Conservation (phyloP, 768 basidiomycete genomes). For the Trametes villosa region DNA sequence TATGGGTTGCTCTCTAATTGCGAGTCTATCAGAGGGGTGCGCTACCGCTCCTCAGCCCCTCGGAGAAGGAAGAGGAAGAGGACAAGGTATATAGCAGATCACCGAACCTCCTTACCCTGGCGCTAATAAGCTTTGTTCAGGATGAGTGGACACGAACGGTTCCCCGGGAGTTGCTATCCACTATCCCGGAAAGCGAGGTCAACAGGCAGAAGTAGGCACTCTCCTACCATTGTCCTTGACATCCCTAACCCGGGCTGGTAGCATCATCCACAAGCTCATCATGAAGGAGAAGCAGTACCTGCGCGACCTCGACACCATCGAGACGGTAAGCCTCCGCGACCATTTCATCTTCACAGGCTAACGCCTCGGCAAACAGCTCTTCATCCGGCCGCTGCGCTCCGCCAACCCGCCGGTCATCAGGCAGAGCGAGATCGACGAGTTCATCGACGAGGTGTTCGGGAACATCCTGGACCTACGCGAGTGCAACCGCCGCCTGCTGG, state of each 20-base stretch:
- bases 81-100: conserved; percentile 25
- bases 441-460: conserved; percentile 89
- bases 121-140: conserved; percentile 17
- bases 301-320: conserved; percentile 83
- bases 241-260: conserved; percentile 26
- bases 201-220: conserved; percentile 69
- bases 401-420: conserved; percentile 61
- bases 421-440: conserved; percentile 66
- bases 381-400: conserved; percentile 57
- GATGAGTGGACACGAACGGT: conserved; percentile 57
- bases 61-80: conserved; percentile 30
- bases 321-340: conserved; percentile 51
- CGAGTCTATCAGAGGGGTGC: conserved; percentile 21
- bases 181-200: conserved; percentile 78
- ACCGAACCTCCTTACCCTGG: not conserved
- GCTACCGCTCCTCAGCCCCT: conserved; percentile 21
- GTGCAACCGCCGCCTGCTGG: conserved; percentile 80
- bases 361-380: conserved; percentile 42
- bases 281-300: conserved; percentile 88
- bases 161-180: conserved; percentile 49
- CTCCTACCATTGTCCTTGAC: not conserved
- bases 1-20: not conserved
- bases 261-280: conserved; percentile 86
- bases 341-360: conserved; percentile 37
- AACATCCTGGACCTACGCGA: conserved; percentile 89